Evolutionary conservation across 768 basidiomycete genomes (phyloP).

Genomic region (Mycena amicta): DNA sequence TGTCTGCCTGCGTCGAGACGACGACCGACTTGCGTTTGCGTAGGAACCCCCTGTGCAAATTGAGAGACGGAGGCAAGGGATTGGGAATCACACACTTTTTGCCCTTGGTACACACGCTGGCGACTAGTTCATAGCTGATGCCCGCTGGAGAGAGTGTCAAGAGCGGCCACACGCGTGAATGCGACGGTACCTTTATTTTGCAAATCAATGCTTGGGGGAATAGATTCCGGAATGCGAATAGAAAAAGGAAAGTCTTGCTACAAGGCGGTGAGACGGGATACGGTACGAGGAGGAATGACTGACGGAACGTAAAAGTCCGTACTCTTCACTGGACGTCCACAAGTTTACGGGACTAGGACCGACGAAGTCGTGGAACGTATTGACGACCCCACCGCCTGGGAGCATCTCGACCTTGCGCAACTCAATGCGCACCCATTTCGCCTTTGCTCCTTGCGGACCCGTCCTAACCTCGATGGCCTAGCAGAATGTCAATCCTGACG

Average conservation of each 20-base stretch:
- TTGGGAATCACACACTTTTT: slow-evolving; percentile 61
- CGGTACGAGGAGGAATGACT: slow-evolving; percentile 24
- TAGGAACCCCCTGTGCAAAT: slow-evolving; percentile 67
- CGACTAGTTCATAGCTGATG: slow-evolving; percentile 88
- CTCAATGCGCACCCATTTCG: slow-evolving; percentile 91
- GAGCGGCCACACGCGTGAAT: not conserved
- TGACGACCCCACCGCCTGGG: slow-evolving; percentile 67
- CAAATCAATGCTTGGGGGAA: slow-evolving; percentile 83
- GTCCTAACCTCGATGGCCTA: slow-evolving; percentile 87
- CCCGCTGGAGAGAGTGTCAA: slow-evolving; percentile 52
- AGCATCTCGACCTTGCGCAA: slow-evolving; percentile 88
- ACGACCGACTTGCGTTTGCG: slow-evolving; percentile 77
- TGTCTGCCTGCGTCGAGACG: slow-evolving; percentile 64
- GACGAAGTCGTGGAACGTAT: slow-evolving; percentile 78
- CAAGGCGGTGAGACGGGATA: slow-evolving; percentile 6
- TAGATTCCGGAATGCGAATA: slow-evolving; percentile 89
- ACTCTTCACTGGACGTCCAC: slow-evolving; percentile 83
- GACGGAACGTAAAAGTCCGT: slow-evolving; percentile 68
- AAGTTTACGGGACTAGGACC: slow-evolving; percentile 81
- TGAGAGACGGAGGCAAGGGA: slow-evolving; percentile 1
- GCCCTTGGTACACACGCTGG: slow-evolving; percentile 81
- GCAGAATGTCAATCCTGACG: slow-evolving; percentile 5
- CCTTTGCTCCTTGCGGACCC: slow-evolving; percentile 75
- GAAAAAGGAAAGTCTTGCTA: slow-evolving; percentile 90
- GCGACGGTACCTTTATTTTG: slow-evolving; percentile 64